Evolutionary conservation across 345 rosid genomes (phyloP).

Genomic region (Eucalyptus polybractea): DNA sequence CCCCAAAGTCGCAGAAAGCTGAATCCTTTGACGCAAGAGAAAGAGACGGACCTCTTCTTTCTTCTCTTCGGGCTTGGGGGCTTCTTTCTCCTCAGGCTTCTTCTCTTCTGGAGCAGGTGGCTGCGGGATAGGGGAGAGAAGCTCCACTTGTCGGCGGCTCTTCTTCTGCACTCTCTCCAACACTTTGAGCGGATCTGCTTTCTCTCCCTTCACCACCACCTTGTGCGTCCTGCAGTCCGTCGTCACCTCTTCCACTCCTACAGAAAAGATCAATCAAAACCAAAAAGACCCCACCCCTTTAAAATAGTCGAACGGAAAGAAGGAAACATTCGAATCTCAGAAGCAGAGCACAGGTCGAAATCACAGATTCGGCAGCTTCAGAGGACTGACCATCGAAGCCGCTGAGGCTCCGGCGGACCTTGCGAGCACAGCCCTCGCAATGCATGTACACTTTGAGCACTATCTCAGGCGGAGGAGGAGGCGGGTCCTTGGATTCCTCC

Average conservation of each 20-base stretch:
- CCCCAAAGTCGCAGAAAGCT: neutral
- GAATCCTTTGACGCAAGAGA: neutral
- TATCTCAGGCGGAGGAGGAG: constrained; percentile 68
- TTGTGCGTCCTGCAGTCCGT: constrained; percentile 68
- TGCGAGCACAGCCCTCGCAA: constrained; percentile 96
- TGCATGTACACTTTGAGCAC: constrained; percentile 83
- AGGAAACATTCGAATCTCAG: neutral
- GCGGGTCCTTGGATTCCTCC: constrained; percentile 28
- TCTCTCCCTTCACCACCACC: constrained; percentile 93
- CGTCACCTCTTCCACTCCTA: constrained; percentile 82
- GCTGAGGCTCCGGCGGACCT: constrained; percentile 60
- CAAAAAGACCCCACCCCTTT: neutral
- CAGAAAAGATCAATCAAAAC: neutral
- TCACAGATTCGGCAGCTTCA: neutral
- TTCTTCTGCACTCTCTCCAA: constrained; percentile 68
- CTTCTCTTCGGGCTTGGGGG: constrained; percentile 39
- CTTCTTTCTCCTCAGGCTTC: constrained; percentile 27
- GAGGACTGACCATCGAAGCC: constrained; percentile 56
- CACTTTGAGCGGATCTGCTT: constrained; percentile 85
- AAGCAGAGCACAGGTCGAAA: neutral
- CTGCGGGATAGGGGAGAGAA: constrained; percentile 78
- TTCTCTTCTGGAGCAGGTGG: constrained; percentile 27
- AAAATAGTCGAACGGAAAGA: neutral
- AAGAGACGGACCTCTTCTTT: constrained; percentile 54
- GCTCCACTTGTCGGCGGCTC: constrained; percentile 78